A percentile compares a stretch with the other conserved stretches of the same genome.
Evolutionary conservation across 306 rosid species (phyloP).

Genomic region (Lupinus albus): DNA sequence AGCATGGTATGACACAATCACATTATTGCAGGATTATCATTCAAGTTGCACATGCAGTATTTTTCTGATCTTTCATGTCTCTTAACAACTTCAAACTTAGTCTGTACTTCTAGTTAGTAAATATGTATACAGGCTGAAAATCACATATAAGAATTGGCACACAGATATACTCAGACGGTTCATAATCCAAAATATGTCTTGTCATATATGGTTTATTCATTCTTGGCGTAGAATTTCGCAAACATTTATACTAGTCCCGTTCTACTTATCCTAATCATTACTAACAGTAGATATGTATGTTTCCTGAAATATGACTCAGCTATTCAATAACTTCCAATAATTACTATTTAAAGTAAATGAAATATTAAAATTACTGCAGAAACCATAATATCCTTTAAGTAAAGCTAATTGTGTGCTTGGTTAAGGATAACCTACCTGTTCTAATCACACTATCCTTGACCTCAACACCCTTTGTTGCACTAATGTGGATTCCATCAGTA

Average conservation of each 20-base stretch:
- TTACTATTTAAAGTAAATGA: slow-evolving; percentile 3
- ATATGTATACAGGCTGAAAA: slow-evolving; percentile 3
- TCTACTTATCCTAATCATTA: background rate
- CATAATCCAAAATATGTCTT: background rate
- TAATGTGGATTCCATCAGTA: slow-evolving; percentile 94
- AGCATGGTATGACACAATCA: slow-evolving; percentile 1
- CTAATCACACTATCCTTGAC: slow-evolving; percentile 58
- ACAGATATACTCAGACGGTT: too few species aligned
- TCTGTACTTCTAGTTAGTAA: background rate
- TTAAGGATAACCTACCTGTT: slow-evolving; percentile 60
- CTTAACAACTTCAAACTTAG: slow-evolving; percentile 6
- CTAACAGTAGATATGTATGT: background rate
- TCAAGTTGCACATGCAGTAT: slow-evolving; percentile 14
- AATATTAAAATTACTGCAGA: slow-evolving; percentile 3
- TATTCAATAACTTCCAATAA: background rate
- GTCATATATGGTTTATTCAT: slow-evolving; percentile 37
- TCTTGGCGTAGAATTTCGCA: slow-evolving; percentile 1
- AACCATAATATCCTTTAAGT: slow-evolving; percentile 3
- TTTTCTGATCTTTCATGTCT: background rate
- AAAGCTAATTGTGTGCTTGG: slow-evolving; percentile 9
- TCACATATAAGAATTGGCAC: background rate
- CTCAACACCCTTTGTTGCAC: slow-evolving; percentile 59
- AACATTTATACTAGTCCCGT: slow-evolving; percentile 2
- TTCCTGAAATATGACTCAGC: too few species aligned
- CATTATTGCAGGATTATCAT: background rate